Conservation (phyloP, 2,329 filamentous ascomycete genomes). For the Aspergillus pseudoviridinutans region DNA sequence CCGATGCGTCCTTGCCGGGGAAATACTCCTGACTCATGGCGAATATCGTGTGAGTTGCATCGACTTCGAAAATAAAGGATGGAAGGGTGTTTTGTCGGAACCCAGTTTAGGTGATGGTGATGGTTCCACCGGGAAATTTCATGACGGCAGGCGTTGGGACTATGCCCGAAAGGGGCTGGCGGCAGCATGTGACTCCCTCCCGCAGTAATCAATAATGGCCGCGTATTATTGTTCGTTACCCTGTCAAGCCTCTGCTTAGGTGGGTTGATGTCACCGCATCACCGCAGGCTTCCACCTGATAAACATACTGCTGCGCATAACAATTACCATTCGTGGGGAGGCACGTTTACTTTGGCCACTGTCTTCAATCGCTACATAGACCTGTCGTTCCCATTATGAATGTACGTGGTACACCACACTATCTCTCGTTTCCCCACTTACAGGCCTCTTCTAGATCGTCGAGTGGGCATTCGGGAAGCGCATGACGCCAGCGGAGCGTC, state of each 20-base stretch:
- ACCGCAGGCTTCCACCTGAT: not conserved
- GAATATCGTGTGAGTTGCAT: slow-evolving; percentile 11
- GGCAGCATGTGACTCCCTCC: slow-evolving; percentile 20
- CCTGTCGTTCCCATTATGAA: slow-evolving; percentile 7
- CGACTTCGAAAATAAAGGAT: slow-evolving; percentile 4
- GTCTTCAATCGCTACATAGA: not conserved
- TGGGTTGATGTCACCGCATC: slow-evolving; percentile 5
- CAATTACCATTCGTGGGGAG: not conserved
- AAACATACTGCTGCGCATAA: not conserved
- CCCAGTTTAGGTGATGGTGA: not conserved
- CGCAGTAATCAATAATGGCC: not conserved
- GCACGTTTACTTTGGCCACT: not conserved
- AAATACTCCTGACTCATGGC: slow-evolving; percentile 44
- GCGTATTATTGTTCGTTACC: not conserved
- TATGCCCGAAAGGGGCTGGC: slow-evolving; percentile 21
- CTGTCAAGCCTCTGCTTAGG: not conserved
- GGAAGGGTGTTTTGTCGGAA: not conserved
- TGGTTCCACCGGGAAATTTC: slow-evolving; percentile 17
- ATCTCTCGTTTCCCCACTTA: slow-evolving; percentile 9
- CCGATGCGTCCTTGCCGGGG: slow-evolving; percentile 29
- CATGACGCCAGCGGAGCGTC: slow-evolving; percentile 78
- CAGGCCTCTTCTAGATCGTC: slow-evolving; percentile 63
- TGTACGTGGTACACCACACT: slow-evolving; percentile 3
- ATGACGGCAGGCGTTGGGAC: slow-evolving; percentile 14
- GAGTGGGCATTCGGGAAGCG: slow-evolving; percentile 99